These are phyloP conservation scores for Nakaseomyces bracarensis DNA, from an alignment of 1,139 yeast genomes.

Conservation along the genomic window DNA sequence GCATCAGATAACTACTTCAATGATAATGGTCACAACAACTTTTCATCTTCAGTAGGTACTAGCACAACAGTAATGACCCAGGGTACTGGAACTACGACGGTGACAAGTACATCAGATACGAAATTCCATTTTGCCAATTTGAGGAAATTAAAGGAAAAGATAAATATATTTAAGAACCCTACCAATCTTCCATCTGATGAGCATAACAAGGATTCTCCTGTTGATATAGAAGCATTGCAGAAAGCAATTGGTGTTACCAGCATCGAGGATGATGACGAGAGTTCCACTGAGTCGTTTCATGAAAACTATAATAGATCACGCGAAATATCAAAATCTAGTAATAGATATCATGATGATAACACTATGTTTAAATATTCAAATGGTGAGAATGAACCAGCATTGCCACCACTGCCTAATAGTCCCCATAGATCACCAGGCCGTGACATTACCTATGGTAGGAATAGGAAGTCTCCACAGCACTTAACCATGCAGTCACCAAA, in stretches of 20 bases:
- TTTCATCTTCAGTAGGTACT: conserved; percentile 24
- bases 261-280: conserved; percentile 13
- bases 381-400: conserved; percentile 2
- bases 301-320: neutral
- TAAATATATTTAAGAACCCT: conserved; percentile 31
- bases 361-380: conserved; percentile 1
- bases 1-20: neutral
- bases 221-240: conserved; percentile 31
- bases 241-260: conserved; percentile 32
- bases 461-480: neutral
- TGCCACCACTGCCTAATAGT: conserved; percentile 1
- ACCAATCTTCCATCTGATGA: conserved; percentile 13
- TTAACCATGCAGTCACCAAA: conserved; percentile 14
- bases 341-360: neutral
- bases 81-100: conserved; percentile 19
- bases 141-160: conserved; percentile 30
- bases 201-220: conserved; percentile 16
- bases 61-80: conserved; percentile 19
- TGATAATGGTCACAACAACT: conserved; percentile 11
- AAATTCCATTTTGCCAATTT: conserved; percentile 32
- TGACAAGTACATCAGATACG: conserved; percentile 23
- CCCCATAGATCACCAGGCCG: conserved; percentile 1
- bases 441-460: neutral
- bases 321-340: conserved; percentile 3
- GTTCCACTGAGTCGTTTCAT: conserved; percentile 6